Evolutionary conservation across 192 early-diverging fungal species (phyloP), one percentile per base, ranked within the genome.

Genomic region (Coemansia sp.): DNA sequence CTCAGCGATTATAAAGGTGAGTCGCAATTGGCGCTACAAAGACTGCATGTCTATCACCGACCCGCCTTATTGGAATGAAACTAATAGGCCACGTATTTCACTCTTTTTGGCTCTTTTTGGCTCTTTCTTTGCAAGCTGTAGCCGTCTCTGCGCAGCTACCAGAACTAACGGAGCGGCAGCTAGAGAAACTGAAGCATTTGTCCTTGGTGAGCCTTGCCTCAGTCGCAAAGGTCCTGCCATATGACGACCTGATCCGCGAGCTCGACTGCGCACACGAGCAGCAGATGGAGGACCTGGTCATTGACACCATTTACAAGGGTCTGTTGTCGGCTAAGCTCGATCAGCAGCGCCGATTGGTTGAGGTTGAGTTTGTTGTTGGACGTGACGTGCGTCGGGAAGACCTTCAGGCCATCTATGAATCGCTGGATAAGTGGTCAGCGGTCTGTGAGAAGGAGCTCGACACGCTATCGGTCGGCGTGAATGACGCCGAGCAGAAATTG

Each of bases 231-330:
- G 42, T 78, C 7, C 64, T 83, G 33, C 43, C 49, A 4, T 83
- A 83, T 57, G 67, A 83, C 63, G 63, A 59, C 2, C 40, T 78
- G 55, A 72, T 75, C 63, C 49, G 41, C 5, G 74, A 78, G 63
- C 73, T 83, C 6, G 76, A 72, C 36, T 83, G 69, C 36, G 33
- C 31, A 6, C 52, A 65, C 18, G 76, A 78, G 64, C 76, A 83
- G 67, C 66, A 83, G 40, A 64, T 83, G 63, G 81, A 83, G 68
- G 72, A 78, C 64, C 52, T 83, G 10, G 81, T 83, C 51, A 78
- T 83, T 31, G 76, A 75, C n/a, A 51, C 76, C 33, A 83, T 70
- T 3, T 83, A 83, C 73, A 78, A 75, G 55, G 70, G 72, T 18
- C 70, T 83, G 54, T 15, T 83, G 33, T 42, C 66, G 24, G 81